Percentiles rank a stretch among this genome's conserved stretches.
Conservation (phyloP, 2,329 filamentous ascomycete species). For the Sarocladium oryzae region DNA sequence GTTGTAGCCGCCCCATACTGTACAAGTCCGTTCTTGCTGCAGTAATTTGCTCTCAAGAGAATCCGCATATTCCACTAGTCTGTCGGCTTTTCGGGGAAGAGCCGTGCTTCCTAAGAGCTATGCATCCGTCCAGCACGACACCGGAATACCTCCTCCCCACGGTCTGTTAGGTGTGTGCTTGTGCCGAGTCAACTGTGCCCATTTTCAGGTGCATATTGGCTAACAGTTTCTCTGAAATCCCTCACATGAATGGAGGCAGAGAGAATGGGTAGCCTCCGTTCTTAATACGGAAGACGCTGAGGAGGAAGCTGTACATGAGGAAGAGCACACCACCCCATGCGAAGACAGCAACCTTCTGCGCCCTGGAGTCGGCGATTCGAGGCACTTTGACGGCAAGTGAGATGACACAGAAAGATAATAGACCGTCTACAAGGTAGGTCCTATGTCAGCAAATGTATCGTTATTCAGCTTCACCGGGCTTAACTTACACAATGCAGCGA, state of each 20-base stretch:
- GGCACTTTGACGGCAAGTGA: constrained; percentile 88
- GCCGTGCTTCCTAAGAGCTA: background rate
- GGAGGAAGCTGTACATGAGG: constrained; percentile 83
- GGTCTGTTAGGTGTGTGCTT: background rate
- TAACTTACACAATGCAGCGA: constrained; percentile 84
- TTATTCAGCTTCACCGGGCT: background rate
- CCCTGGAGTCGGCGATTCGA: constrained; percentile 69
- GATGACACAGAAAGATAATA: constrained; percentile 85
- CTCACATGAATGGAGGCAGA: constrained; percentile 75
- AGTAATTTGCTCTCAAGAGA: background rate
- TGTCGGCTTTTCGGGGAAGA: background rate
- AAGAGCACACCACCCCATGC: constrained; percentile 73
- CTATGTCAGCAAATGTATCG: constrained; percentile 16
- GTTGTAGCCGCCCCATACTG: background rate
- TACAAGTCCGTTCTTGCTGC: background rate
- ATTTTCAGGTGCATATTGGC: background rate
- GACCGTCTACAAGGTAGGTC: constrained; percentile 42
- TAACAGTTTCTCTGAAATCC: no score
- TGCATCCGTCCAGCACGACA: background rate
- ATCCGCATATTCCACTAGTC: background rate
- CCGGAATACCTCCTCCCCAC: background rate
- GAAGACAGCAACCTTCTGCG: constrained; percentile 76
- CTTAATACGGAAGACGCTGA: constrained; percentile 91
- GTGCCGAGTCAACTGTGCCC: background rate
- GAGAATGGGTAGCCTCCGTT: constrained; percentile 93